phyloP scores from a whole-genome alignment of 2,329 filamentous ascomycete species.

The Tolypocladium cylindrosporum region DNA sequence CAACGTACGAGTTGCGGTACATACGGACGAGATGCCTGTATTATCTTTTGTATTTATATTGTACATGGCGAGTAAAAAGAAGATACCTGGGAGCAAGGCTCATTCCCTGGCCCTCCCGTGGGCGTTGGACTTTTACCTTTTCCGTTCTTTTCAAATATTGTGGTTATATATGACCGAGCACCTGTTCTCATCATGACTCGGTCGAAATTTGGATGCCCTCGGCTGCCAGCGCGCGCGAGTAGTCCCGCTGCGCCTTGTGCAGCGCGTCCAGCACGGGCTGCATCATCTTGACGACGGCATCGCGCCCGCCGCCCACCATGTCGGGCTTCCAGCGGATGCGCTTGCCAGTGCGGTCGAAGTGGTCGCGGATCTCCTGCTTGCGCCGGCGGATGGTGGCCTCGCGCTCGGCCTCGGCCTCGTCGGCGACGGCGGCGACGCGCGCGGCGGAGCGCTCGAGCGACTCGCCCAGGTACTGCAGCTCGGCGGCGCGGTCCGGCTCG shows the following conservation, averaged over 20 bases:
- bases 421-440: conserved; percentile 71
- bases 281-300: conserved; percentile 67
- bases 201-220: conserved; percentile 41
- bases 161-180: neutral
- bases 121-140: neutral
- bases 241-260: conserved; percentile 59
- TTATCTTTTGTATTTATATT: neutral
- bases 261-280: conserved; percentile 64
- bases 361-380: conserved; percentile 60
- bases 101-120: neutral
- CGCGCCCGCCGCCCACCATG: conserved; percentile 62
- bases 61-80: neutral
- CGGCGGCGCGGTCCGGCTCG: conserved; percentile 67
- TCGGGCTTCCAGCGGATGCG: conserved; percentile 60
- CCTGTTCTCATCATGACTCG: conserved; percentile 21
- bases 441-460: conserved; percentile 68
- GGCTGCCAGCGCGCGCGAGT: conserved; percentile 60
- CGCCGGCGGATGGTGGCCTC: conserved; percentile 54
- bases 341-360: conserved; percentile 63
- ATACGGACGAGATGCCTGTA: neutral
- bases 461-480: conserved; percentile 73
- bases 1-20: neutral
- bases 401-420: conserved; percentile 68
- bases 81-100: neutral
- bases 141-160: neutral